Percentiles rank a stretch among this genome's conserved stretches.
phyloP scores from a whole-genome alignment of 179 eudicot species.

The Dionaea muscipula region DNA sequence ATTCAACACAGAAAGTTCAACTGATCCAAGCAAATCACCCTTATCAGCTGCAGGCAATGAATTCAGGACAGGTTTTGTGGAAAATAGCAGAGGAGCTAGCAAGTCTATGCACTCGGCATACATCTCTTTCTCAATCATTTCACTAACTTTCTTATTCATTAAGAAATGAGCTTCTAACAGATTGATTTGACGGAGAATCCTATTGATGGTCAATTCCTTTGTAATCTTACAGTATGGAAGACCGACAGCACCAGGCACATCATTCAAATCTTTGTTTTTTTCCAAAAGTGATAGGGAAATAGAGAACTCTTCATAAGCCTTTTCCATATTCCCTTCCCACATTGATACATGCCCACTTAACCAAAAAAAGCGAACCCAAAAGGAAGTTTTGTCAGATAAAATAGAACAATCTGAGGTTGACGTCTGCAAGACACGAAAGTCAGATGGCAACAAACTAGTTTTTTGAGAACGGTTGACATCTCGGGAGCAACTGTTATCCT shows the following conservation, averaged over 20 bases:
- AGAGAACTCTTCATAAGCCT: constrained; percentile 68
- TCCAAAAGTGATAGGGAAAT: constrained; percentile 51
- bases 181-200: constrained; percentile 60
- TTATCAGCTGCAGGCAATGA: constrained; percentile 23
- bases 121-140: constrained; percentile 60
- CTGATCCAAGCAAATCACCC: constrained; percentile 40
- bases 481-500: constrained; percentile 17
- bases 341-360: constrained; percentile 72
- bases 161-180: constrained; percentile 63
- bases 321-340: constrained; percentile 53
- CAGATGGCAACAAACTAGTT: constrained; percentile 22
- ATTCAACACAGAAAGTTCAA: constrained; percentile 65
- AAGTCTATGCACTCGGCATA: constrained; percentile 49
- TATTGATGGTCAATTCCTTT: constrained; percentile 54
- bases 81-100: constrained; percentile 69
- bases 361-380: constrained; percentile 90
- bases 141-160: constrained; percentile 48
- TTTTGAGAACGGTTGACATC: constrained; percentile 15
- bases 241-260: constrained; percentile 36
- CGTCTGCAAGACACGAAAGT: constrained; percentile 11
- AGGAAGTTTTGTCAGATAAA: constrained; percentile 41
- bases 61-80: constrained; percentile 44
- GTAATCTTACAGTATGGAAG: constrained; percentile 68
- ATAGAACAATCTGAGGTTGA: constrained; percentile 19
- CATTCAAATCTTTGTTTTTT: constrained; percentile 37